phyloP scores from a whole-genome alignment of 306 rosid genomes.

The Fragaria vesca region DNA sequence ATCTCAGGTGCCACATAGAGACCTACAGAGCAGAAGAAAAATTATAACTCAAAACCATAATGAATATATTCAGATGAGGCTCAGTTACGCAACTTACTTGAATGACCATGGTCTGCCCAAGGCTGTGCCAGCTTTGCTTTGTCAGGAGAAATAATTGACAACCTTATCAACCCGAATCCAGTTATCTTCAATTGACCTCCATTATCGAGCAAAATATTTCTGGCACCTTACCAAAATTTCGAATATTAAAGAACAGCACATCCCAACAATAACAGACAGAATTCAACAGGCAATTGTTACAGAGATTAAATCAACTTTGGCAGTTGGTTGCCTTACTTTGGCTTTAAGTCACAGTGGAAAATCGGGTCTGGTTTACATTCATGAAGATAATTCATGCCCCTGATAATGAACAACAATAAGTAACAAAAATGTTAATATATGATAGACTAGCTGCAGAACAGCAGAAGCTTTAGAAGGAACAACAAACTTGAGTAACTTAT shows the following conservation, averaged over 20 bases:
- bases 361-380: slow-evolving; percentile 98
- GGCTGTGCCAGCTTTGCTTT: slow-evolving; percentile 63
- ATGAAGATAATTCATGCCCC: slow-evolving; percentile 99
- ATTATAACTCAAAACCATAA: slow-evolving; percentile 21
- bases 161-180: slow-evolving; percentile 78
- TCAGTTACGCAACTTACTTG: slow-evolving; percentile 55
- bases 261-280: slow-evolving; percentile 32
- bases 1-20: slow-evolving; percentile 88
- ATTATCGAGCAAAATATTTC: slow-evolving; percentile 98
- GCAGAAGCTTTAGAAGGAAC: not conserved
- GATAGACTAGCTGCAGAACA: slow-evolving; percentile 20
- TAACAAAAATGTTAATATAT: slow-evolving; percentile 24
- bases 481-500: slow-evolving; percentile 17
- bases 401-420: slow-evolving; percentile 41
- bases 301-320: slow-evolving; percentile 41
- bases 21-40: slow-evolving; percentile 49
- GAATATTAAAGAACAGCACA: slow-evolving; percentile 71
- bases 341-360: slow-evolving; percentile 94
- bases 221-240: slow-evolving; percentile 98
- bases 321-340: slow-evolving; percentile 89
- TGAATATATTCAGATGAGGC: not conserved
- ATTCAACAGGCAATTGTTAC: slow-evolving; percentile 27
- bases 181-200: slow-evolving; percentile 92
- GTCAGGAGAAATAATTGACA: slow-evolving; percentile 66
- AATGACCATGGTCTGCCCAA: slow-evolving; percentile 44